Percentiles rank a stretch among this genome's conserved stretches.
These are phyloP conservation scores for Triadica sebifera DNA, from an alignment of 345 rosid species.

Conservation along the genomic window DNA sequence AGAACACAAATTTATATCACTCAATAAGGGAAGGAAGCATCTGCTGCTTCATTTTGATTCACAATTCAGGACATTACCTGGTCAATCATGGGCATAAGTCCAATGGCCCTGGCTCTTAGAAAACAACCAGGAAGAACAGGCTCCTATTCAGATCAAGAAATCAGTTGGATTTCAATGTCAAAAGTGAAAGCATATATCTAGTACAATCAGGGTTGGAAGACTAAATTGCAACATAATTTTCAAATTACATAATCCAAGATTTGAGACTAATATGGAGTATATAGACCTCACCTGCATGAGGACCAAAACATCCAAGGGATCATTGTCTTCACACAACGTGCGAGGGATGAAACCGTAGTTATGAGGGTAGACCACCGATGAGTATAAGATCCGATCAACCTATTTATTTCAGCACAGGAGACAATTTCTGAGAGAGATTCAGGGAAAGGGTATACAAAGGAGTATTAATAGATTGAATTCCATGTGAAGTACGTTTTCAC, in stretches of 20 bases:
- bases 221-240: not conserved
- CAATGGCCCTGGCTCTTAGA: slow-evolving; percentile 91
- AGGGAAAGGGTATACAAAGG: not conserved
- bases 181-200: slow-evolving; percentile 7
- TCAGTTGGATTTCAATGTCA: slow-evolving; percentile 5
- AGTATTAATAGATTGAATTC: slow-evolving; percentile 6
- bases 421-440: slow-evolving; percentile 5
- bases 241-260: not conserved
- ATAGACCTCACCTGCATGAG: slow-evolving; percentile 76
- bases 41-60: not conserved
- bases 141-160: slow-evolving; percentile 45
- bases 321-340: slow-evolving; percentile 93
- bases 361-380: slow-evolving; percentile 98
- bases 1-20: not conserved
- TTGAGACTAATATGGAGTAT: not conserved
- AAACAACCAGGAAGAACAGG: slow-evolving; percentile 97
- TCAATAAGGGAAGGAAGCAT: not conserved
- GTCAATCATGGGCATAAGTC: slow-evolving; percentile 99
- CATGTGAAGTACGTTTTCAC: not conserved
- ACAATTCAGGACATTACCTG: slow-evolving; percentile 47
- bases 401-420: slow-evolving; percentile 23
- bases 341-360: slow-evolving; percentile 97
- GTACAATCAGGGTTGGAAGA: not conserved
- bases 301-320: slow-evolving; percentile 89
- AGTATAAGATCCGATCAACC: slow-evolving; percentile 87